phyloP scores from a whole-genome alignment of 2,329 filamentous ascomycete species.

The Cryphonectria radicalis region DNA sequence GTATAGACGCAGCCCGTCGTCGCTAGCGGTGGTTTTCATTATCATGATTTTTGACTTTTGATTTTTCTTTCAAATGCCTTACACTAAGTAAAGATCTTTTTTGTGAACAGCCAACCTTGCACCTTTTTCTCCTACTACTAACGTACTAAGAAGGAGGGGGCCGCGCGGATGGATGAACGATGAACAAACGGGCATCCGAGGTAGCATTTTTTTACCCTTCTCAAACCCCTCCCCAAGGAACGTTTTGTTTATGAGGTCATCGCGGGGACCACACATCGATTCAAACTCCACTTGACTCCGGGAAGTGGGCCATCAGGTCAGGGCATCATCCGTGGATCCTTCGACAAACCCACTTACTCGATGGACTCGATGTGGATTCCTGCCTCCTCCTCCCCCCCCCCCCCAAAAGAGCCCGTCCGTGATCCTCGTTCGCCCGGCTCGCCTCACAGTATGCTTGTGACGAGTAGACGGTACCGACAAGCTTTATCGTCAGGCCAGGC shows the following conservation, averaged over 20 bases:
- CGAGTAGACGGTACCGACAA: conserved; percentile 12
- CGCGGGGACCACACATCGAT: conserved; percentile 5
- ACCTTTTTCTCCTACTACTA: not conserved
- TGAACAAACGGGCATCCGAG: not conserved
- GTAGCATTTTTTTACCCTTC: not conserved
- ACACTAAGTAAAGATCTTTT: not conserved
- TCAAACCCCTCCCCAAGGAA: not conserved
- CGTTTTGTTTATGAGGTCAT: not conserved
- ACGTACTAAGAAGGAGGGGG: not conserved
- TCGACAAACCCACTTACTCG: not conserved
- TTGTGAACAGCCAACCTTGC: not conserved
- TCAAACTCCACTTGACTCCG: conserved; percentile 1
- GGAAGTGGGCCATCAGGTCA: not conserved
- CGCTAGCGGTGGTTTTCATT: not conserved
- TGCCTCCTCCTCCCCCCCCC: not conserved
- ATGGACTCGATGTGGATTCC: conserved; percentile 10
- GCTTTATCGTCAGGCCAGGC: conserved; percentile 14
- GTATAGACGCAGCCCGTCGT: not conserved
- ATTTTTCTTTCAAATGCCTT: not conserved
- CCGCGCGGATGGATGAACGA: not conserved
- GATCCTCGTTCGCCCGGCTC: conserved; percentile 10
- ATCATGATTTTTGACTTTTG: not conserved
- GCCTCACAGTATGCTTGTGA: conserved; percentile 1
- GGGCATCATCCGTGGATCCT: not conserved
- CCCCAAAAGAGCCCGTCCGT: not conserved